A percentile compares a stretch with the other conserved stretches of the same genome.
Evolutionary conservation across 495 filamentous ascomycete genomes (phyloP).

Genomic region (Penicillium crystallinum): DNA sequence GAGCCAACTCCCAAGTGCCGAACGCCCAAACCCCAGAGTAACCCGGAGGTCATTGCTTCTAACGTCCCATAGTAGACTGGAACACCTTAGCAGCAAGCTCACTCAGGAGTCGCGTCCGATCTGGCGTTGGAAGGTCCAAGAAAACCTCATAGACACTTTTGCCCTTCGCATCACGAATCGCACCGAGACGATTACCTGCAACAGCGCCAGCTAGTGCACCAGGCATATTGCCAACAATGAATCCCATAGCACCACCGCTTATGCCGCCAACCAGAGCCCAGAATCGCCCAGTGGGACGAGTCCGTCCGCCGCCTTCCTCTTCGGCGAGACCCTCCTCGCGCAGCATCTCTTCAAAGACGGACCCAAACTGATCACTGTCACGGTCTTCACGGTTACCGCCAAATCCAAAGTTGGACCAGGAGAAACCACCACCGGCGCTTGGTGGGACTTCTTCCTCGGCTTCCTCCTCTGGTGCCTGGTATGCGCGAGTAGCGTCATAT

Average conservation of each 20-base stretch:
- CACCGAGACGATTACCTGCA: conserved; percentile 84
- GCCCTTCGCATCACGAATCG: conserved; percentile 80
- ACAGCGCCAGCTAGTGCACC: conserved; percentile 87
- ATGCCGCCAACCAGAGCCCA: conserved; percentile 83
- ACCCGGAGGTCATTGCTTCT: not conserved
- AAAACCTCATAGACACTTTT: conserved; percentile 96
- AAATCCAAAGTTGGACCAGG: conserved; percentile 62
- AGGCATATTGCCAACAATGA: conserved; percentile 89
- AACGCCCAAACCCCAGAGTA: not conserved
- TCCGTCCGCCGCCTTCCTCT: conserved; percentile 28
- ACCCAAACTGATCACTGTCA: conserved; percentile 75
- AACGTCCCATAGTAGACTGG: conserved; percentile 37
- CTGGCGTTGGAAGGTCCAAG: conserved; percentile 69
- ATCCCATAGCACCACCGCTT: conserved; percentile 86
- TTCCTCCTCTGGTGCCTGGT: conserved; percentile 46
- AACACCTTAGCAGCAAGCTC: conserved; percentile 72
- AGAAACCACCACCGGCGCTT: conserved; percentile 44
- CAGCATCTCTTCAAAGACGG: conserved; percentile 97
- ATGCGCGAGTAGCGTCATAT: conserved; percentile 72
- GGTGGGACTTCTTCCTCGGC: conserved; percentile 57
- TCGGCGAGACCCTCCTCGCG: conserved; percentile 83
- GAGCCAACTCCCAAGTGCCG: not conserved
- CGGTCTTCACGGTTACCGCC: conserved; percentile 46
- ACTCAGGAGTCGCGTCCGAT: conserved; percentile 71
- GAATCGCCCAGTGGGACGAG: conserved; percentile 62